phyloP scores from a whole-genome alignment of 768 basidiomycete species.

The Aureoboletus auriporus region DNA sequence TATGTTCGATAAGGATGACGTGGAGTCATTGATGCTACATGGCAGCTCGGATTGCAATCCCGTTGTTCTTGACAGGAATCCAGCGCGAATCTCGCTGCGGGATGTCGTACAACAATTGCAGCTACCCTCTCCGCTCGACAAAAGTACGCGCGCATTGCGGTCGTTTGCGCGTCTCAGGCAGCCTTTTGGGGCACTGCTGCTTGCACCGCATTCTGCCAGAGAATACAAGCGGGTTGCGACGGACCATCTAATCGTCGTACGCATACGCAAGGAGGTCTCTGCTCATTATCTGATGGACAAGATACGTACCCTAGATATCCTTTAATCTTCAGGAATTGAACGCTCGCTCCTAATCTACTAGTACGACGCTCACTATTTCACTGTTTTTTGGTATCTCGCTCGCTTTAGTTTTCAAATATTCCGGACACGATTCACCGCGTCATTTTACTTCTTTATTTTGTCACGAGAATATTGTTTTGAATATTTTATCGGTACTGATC shows the following conservation, averaged over 20 bases:
- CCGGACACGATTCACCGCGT: too few relatives aligned
- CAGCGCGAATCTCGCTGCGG: not conserved
- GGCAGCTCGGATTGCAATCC: not conserved
- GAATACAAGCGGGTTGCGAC: conserved; percentile 19
- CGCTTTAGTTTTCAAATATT: too few relatives aligned
- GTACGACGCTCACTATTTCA: too few relatives aligned
- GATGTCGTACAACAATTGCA: not conserved
- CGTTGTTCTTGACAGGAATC: not conserved
- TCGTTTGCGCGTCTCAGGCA: conserved; percentile 12
- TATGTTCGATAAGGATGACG: conserved; percentile 14
- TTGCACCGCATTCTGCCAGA: conserved; percentile 4
- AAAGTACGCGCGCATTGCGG: conserved; percentile 10
- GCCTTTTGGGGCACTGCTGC: conserved; percentile 14
- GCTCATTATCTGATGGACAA: conserved; percentile 8
- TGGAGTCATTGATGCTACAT: not conserved
- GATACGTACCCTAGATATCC: conserved; percentile 15
- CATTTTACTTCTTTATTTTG: too few relatives aligned
- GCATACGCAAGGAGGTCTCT: conserved; percentile 5
- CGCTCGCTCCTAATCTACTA: too few relatives aligned
- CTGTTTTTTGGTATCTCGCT: too few relatives aligned
- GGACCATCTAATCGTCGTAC: conserved; percentile 13
- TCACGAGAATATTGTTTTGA: too few relatives aligned
- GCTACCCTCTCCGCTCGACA: conserved; percentile 13
- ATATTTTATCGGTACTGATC: too few relatives aligned
- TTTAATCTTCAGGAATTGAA: not conserved